Evolutionary conservation across 2,329 filamentous ascomycete genomes (phyloP).

Genomic region (Colletotrichum chlorophyti): DNA sequence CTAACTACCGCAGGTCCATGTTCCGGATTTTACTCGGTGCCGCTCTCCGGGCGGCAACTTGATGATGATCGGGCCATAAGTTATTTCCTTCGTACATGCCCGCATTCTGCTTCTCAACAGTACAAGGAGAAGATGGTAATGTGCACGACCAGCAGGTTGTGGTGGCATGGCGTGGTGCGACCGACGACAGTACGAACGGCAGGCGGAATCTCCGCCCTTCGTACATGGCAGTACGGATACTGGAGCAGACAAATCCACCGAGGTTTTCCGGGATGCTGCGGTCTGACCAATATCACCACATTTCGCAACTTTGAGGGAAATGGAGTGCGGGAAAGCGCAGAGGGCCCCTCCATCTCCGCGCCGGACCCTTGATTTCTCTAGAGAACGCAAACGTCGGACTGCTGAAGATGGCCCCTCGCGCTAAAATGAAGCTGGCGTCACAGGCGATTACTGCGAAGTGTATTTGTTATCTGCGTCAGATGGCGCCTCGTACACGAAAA

Average conservation of each 20-base stretch:
- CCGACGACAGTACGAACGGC: conserved; percentile 4
- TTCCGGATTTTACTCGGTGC: not conserved
- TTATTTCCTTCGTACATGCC: conserved; percentile 17
- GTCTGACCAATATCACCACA: not conserved
- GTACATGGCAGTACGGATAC: conserved; percentile 11
- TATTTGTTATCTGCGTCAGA: not conserved
- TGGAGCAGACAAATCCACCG: not conserved
- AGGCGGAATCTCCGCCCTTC: conserved; percentile 7
- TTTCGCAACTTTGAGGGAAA: not conserved
- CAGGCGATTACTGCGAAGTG: not conserved
- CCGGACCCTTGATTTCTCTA: too few relatives aligned
- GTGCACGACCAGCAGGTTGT: conserved; percentile 10
- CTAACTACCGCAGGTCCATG: too few relatives aligned
- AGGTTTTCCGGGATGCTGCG: not conserved
- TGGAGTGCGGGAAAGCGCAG: not conserved
- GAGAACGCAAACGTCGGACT: too few relatives aligned
- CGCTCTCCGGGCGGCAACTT: conserved; percentile 1
- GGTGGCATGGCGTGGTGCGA: conserved; percentile 7
- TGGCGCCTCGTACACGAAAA: conserved; percentile 14
- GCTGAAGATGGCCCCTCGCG: too few relatives aligned
- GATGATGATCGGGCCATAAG: not conserved
- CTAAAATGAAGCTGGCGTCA: conserved; percentile 3
- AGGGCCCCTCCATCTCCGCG: too few relatives aligned
- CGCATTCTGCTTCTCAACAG: conserved; percentile 6
- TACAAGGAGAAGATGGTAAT: not conserved